phyloP scores from a whole-genome alignment of 1,139 yeast genomes.

The Meyerozyma carpophila region DNA sequence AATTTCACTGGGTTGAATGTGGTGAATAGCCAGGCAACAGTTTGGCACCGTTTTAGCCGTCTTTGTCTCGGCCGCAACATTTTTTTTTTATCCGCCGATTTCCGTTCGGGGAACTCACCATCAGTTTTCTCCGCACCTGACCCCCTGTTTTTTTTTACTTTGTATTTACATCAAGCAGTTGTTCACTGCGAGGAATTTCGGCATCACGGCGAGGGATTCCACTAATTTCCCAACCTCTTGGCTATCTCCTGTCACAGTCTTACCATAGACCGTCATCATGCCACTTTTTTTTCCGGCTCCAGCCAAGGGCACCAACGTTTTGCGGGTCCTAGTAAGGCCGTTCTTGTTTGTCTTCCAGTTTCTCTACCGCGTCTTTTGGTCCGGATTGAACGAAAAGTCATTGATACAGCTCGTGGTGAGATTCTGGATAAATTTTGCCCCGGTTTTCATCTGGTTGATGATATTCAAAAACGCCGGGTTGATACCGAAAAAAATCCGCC shows the following conservation, averaged over 20 bases:
- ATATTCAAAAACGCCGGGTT: conserved; percentile 58
- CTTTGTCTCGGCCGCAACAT: background rate
- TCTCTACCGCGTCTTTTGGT: conserved; percentile 17
- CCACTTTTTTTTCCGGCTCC: background rate
- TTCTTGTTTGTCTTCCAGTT: conserved; percentile 15
- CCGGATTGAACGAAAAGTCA: conserved; percentile 35
- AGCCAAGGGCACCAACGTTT: background rate
- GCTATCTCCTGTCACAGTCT: background rate
- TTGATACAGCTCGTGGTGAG: conserved; percentile 33
- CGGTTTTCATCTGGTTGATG: conserved; percentile 51
- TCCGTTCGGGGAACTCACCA: background rate
- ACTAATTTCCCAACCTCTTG: background rate
- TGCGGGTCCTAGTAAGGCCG: conserved; percentile 8
- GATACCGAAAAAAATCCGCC: conserved; percentile 53
- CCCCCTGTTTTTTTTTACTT: background rate
- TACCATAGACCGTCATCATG: background rate
- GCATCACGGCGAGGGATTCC: background rate
- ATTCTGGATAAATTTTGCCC: conserved; percentile 46
- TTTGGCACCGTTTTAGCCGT: background rate
- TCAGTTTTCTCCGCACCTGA: background rate
- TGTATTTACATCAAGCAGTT: background rate
- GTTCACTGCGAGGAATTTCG: background rate
- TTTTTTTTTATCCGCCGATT: background rate
- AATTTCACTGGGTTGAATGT: no score
- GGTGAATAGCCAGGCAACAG: background rate